Percentiles rank a stretch among this genome's conserved stretches.
These are phyloP conservation scores for Hamamelis virginiana DNA, from an alignment of 164 flowering plant species.

Conservation along the genomic window DNA sequence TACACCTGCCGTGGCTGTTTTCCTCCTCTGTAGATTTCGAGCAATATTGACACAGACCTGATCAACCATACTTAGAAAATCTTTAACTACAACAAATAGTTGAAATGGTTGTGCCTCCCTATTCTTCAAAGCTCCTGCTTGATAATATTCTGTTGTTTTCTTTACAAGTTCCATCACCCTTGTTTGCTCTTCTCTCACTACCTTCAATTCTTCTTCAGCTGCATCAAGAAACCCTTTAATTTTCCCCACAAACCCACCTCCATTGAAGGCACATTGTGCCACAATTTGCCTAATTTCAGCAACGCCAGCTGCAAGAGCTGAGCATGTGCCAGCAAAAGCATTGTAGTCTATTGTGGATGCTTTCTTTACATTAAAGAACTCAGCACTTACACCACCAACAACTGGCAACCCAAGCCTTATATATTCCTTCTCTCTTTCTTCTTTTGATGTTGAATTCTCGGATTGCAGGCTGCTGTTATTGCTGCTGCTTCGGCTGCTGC, in stretches of 20 bases:
- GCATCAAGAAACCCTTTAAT: constrained; percentile 29
- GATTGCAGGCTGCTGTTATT: not conserved
- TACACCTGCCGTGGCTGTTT: not conserved
- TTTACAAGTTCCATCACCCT: constrained; percentile 36
- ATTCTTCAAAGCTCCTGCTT: constrained; percentile 30
- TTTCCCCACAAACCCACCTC: constrained; percentile 27
- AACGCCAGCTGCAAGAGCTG: constrained; percentile 21
- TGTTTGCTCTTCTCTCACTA: constrained; percentile 27
- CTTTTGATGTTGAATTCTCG: constrained; percentile 10
- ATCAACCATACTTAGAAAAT: constrained; percentile 48
- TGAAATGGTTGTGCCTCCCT: constrained; percentile 28
- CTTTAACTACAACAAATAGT: constrained; percentile 35
- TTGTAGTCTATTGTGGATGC: constrained; percentile 35
- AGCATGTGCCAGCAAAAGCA: constrained; percentile 20
- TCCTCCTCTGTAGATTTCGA: constrained; percentile 34
- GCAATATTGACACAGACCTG: constrained; percentile 38
- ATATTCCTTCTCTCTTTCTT: constrained; percentile 37
- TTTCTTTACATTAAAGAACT: constrained; percentile 42
- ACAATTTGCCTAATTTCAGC: constrained; percentile 21
- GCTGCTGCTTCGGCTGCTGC: constrained; percentile 17
- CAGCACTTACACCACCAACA: constrained; percentile 41
- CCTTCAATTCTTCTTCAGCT: constrained; percentile 29
- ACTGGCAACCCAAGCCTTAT: constrained; percentile 37
- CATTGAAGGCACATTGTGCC: constrained; percentile 11
- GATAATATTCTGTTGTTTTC: constrained; percentile 46